Evolutionary conservation across 1,284 basidiomycete species (phyloP), one percentile per base, ranked within the genome.

Genomic region (Trichosporon inkin): DNA sequence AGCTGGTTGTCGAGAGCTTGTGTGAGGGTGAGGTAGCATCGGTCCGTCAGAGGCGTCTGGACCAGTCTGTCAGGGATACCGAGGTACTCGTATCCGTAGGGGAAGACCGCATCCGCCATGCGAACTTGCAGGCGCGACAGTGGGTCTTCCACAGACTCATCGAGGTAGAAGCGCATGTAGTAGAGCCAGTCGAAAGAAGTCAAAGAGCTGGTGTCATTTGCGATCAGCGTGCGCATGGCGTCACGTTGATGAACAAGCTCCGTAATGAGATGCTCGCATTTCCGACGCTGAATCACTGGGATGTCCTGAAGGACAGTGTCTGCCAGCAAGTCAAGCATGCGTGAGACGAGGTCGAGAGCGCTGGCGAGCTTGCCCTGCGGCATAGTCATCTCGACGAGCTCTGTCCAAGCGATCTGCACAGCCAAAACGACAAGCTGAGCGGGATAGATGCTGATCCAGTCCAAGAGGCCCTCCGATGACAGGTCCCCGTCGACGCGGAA

Each of bases 11-110:
- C 88, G 63, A 99, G 82, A 10, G 96, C 96, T 74, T 99, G 96
- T 0, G 96, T 99, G 49, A 99, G 80, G 0, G 95, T 98, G 55
- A 99, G 84, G 79, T 97, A 99, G 64, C 95, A 95, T 58, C 92
- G 85, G 75, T 98, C 93, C n/a, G 96, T 99, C 52, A 99, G 83
- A 0, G 96, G 97, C 7, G 96, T 99, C 78, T 98, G 95, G 10
- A 99, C 97, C 38, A 99, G 86, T 63, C 92, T 88, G 76, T 99
- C 96, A 0, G 92, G 88, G 14, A 98, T 92, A 59, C 96, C 96
- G 11, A 99, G 84, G 75, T 99, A 99, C 77, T 99, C 96, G 89
- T 92, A 99, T 16, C 97, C 97, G 72, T 99, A 99, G 1, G 90
- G 88, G 84, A 99, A 98, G 1, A 84, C 82, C 2, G 95, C 93